A percentile compares a stretch with the other conserved stretches of the same genome.
Evolutionary conservation across 441 rosid species (phyloP).

Genomic region (Gossypium davidsonii): DNA sequence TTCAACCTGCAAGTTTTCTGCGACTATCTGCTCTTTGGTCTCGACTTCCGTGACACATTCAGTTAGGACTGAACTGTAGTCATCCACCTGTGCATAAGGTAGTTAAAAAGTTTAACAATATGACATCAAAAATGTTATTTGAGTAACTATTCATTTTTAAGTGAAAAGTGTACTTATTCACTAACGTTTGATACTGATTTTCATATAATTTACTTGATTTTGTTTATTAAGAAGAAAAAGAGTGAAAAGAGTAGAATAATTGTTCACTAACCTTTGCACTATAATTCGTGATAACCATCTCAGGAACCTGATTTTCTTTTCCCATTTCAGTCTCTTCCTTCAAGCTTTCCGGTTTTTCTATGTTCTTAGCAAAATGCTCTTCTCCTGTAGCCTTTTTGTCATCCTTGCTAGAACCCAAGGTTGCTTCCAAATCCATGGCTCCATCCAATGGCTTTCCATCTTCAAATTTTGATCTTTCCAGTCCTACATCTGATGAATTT

Average conservation of each 20-base stretch:
- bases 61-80: background rate
- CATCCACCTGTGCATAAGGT: constrained; percentile 29
- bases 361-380: constrained; percentile 16
- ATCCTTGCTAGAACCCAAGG: constrained; percentile 2
- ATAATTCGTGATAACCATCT: background rate
- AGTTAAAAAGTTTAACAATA: background rate
- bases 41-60: constrained; percentile 16
- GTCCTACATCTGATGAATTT: background rate
- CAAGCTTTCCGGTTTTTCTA: constrained; percentile 15
- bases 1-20: constrained; percentile 8
- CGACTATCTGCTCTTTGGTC: constrained; percentile 20
- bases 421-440: constrained; percentile 9
- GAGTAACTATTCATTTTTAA: too few species aligned
- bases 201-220: background rate
- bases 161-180: too few species aligned
- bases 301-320: constrained; percentile 1
- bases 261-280: constrained; percentile 1
- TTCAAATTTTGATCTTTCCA: constrained; percentile 10
- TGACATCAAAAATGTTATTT: too few species aligned
- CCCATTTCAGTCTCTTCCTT: constrained; percentile 22
- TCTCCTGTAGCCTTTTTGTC: constrained; percentile 16
- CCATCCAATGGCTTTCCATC: constrained; percentile 20
- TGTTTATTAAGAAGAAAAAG: background rate
- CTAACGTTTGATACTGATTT: background rate
- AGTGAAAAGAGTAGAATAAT: background rate